Evolutionary conservation across 108 stramenopile species (phyloP), one percentile per base, ranked within the genome.

Genomic region (Aurantiochytrium sp.): DNA sequence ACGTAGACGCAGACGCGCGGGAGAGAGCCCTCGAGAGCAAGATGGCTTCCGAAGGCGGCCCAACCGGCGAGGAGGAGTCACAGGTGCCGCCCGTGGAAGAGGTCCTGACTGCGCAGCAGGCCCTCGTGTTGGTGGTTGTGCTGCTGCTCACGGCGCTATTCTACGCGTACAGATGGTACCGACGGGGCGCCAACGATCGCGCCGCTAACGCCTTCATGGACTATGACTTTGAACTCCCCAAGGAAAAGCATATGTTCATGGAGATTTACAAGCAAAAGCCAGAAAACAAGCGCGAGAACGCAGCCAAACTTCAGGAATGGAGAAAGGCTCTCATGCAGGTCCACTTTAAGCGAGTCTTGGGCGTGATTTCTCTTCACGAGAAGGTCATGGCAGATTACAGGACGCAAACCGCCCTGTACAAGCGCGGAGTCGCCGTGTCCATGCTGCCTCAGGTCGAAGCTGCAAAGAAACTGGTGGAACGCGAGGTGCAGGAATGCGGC

Each of bases 391-490:
- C 49, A 2, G 76, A 83, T 45, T 83, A 83, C 51, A 47, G 76
- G 25, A 53, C 76, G 2, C 76, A 83, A 23, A 53, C 76, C 28
- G 51, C 76, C 19, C 28, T 83, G 18, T 83, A 83, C 51, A 83
- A 83, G 51, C 76, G 76, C 6, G 76, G 76, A 1, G 76, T 83
- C 45, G 76, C 76, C 18, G 76, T 83, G 45, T 83, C 45, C 49
- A 83, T 83, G 76, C 4, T 83, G 76, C 76, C 76, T 21, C 76
- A 83, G 76, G 51, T 83, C 51, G 76, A 83, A 4, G 76, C 76
- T 1, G 76, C 76, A 6, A 47, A 53, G 23, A 21, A 53, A 23
- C 51, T 83, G n/a, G 5, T 83, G 19, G 49, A 83, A 53, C 76
- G 76, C 76, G 76, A 83, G n/a, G 76, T 83, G 19, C 76, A 83